phyloP scores from a whole-genome alignment of 371 early-diverging fungal genomes.

The Apophysomyces trapeziformis region DNA sequence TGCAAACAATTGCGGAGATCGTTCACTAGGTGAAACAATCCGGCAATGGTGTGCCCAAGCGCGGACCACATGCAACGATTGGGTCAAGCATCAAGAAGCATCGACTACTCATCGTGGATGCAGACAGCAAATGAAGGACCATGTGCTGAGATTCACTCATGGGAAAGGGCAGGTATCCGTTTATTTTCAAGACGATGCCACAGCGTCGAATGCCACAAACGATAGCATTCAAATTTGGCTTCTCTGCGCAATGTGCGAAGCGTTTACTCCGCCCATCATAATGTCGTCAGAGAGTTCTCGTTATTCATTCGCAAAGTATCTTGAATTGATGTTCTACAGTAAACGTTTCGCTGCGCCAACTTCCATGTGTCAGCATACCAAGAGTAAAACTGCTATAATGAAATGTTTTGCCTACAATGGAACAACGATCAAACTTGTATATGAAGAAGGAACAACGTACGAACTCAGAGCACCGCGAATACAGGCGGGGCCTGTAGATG shows the following conservation, averaged over 20 bases:
- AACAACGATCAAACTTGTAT: constrained; percentile 52
- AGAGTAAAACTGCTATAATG: constrained; percentile 30
- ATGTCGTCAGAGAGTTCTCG: constrained; percentile 47
- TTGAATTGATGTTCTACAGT: constrained; percentile 64
- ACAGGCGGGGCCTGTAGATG: constrained; percentile 41
- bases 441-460: constrained; percentile 56
- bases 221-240: constrained; percentile 50
- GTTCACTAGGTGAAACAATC: constrained; percentile 59
- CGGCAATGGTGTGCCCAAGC: constrained; percentile 51
- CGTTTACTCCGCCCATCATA: constrained; percentile 31
- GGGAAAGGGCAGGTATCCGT: constrained; percentile 55
- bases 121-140: constrained; percentile 51
- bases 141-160: constrained; percentile 61
- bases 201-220: neutral
- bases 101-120: constrained; percentile 38
- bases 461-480: constrained; percentile 64
- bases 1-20: constrained; percentile 35
- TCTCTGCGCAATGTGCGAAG: constrained; percentile 51
- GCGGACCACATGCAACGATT: constrained; percentile 33
- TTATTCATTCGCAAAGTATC: constrained; percentile 67
- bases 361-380: constrained; percentile 45
- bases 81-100: constrained; percentile 14
- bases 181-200: constrained; percentile 30
- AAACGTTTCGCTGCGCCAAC: constrained; percentile 44
- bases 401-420: constrained; percentile 51